These are phyloP conservation scores for Gelatoporia subvermispora DNA, from an alignment of 768 basidiomycete species.

Conservation along the genomic window DNA sequence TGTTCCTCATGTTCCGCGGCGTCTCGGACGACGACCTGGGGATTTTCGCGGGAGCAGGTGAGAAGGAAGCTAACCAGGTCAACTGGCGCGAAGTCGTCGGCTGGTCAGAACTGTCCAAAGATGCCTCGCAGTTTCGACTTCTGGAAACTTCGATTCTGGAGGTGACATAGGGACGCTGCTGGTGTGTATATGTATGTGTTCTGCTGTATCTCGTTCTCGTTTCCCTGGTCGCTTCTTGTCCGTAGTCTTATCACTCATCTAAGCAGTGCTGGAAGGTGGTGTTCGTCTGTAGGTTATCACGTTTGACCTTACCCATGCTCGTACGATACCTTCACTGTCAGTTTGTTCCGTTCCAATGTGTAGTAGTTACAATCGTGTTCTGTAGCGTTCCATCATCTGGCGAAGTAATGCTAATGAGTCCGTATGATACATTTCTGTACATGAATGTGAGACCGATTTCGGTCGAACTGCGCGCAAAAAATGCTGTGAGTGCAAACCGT, in stretches of 20 bases:
- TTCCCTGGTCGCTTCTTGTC: not conserved
- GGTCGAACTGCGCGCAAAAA: no score
- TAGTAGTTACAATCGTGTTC: no score
- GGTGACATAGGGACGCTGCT: slow-evolving; percentile 29
- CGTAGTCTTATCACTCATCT: slow-evolving; percentile 20
- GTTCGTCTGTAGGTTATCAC: slow-evolving; percentile 11
- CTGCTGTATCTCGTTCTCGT: not conserved
- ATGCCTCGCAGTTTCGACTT: slow-evolving; percentile 67
- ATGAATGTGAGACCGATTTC: no score
- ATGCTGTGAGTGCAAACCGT: no score
- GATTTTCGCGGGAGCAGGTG: slow-evolving; percentile 70
- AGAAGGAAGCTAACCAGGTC: slow-evolving; percentile 77
- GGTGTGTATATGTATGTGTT: not conserved
- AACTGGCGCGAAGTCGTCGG: slow-evolving; percentile 81
- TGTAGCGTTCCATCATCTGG: not conserved
- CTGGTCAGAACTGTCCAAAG: slow-evolving; percentile 80
- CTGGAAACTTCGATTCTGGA: slow-evolving; percentile 78
- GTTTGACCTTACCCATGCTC: not conserved
- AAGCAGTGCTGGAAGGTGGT: slow-evolving; percentile 5
- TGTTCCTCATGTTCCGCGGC: slow-evolving; percentile 85
- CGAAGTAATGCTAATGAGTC: not conserved
- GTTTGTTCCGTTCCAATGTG: no score
- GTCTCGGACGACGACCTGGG: slow-evolving; percentile 75
- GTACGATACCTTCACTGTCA: not conserved
- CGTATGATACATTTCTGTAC: no score